phyloP scores from a whole-genome alignment of 192 early-diverging fungal species.

The Helicostylum pulchrum region DNA sequence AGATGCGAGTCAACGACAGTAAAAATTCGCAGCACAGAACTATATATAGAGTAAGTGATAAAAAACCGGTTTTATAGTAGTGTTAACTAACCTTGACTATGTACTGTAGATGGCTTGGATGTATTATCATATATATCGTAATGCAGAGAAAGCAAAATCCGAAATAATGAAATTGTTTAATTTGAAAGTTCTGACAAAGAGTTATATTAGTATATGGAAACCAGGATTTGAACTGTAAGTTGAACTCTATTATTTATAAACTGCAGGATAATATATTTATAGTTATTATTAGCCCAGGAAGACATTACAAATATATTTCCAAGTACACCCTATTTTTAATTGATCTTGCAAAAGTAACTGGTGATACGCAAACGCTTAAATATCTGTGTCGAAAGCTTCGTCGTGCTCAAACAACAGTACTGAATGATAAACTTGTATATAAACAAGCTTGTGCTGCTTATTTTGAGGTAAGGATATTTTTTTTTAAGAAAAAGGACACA shows the following conservation, averaged over 20 bases:
- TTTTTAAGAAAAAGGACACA: not conserved
- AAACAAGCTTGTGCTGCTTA: conserved; percentile 42
- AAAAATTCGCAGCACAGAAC: conserved; percentile 71
- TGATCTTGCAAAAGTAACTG: conserved; percentile 50
- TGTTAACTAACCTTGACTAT: not conserved
- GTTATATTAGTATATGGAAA: conserved; percentile 70
- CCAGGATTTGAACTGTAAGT: conserved; percentile 70
- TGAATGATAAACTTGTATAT: conserved; percentile 56
- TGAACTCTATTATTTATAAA: not conserved
- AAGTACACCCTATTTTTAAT: conserved; percentile 66
- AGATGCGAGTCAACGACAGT: conserved; percentile 60
- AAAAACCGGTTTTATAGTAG: not conserved
- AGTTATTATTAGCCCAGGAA: conserved; percentile 52
- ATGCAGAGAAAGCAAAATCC: conserved; percentile 55
- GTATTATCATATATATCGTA: conserved; percentile 50
- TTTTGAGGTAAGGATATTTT: conserved; percentile 34
- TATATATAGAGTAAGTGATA: conserved; percentile 53
- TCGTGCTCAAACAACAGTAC: conserved; percentile 45
- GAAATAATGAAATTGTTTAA: conserved; percentile 60
- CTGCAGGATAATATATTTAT: not conserved
- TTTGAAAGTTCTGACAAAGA: conserved; percentile 52
- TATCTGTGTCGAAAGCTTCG: conserved; percentile 54
- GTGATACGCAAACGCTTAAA: conserved; percentile 57
- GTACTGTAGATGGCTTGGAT: conserved; percentile 62
- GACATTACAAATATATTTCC: conserved; percentile 71